Conservation (phyloP, 1,284 basidiomycete species). For the Cystobasidiaceae sp. region DNA sequence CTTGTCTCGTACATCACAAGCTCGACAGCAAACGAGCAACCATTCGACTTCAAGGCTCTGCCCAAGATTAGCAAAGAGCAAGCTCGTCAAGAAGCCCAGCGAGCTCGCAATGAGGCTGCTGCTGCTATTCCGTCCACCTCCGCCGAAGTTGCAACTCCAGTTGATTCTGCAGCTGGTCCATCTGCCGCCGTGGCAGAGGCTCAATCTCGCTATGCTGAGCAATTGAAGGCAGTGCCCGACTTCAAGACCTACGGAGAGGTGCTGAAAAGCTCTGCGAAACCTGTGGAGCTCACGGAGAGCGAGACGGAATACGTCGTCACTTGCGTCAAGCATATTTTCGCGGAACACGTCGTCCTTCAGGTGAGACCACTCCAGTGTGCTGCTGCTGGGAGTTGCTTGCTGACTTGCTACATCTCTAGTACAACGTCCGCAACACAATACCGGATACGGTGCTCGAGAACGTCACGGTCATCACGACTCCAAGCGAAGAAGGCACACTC, state of each 20-base stretch:
- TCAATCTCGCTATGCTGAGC: constrained; percentile 77
- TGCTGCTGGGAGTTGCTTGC: background rate
- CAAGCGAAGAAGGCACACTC: constrained; percentile 62
- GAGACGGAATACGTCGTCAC: constrained; percentile 98
- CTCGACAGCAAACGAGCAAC: constrained; percentile 58
- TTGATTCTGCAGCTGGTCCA: constrained; percentile 53
- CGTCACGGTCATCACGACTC: constrained; percentile 88
- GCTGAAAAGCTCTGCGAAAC: constrained; percentile 77
- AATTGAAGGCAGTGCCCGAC: constrained; percentile 80
- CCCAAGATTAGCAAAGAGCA: constrained; percentile 88
- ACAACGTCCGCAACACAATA: constrained; percentile 97
- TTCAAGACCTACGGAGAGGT: constrained; percentile 79
- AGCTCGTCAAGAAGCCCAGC: constrained; percentile 74
- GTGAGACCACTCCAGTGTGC: constrained; percentile 50
- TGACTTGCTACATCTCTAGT: constrained; percentile 53
- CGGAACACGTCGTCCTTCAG: constrained; percentile 93
- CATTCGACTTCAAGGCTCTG: constrained; percentile 74
- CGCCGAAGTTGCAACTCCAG: constrained; percentile 20
- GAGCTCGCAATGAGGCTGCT: constrained; percentile 44
- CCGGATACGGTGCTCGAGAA: constrained; percentile 95
- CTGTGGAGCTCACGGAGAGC: constrained; percentile 82
- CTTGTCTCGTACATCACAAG: constrained; percentile 85
- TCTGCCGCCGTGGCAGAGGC: constrained; percentile 71
- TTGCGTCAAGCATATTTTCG: constrained; percentile 95
- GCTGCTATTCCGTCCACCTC: constrained; percentile 8